These are phyloP conservation scores for Euphorbia peplus DNA, from an alignment of 345 rosid genomes.

Conservation along the genomic window DNA sequence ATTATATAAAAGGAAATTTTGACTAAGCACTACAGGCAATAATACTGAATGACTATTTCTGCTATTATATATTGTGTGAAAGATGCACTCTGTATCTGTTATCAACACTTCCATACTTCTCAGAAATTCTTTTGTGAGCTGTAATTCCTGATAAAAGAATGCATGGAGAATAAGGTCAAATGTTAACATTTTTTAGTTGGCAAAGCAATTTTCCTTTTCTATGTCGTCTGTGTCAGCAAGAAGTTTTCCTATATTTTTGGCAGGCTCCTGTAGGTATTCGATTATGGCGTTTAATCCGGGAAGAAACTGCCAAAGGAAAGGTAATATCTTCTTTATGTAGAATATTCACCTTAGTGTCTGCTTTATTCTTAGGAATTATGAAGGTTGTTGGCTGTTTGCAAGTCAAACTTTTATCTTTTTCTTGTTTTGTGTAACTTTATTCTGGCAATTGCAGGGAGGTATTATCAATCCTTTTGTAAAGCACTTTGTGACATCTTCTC, in stretches of 20 bases:
- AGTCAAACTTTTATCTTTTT: not conserved
- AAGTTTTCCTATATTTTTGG: conserved; percentile 17
- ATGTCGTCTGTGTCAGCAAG: conserved; percentile 9
- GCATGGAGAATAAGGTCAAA: not conserved
- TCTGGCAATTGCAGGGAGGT: conserved; percentile 38
- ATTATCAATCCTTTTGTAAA: conserved; percentile 63
- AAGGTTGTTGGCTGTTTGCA: not conserved
- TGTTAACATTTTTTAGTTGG: not conserved
- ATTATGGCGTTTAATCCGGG: conserved; percentile 50
- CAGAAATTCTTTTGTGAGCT: not conserved
- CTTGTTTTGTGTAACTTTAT: not conserved
- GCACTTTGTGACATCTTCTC: conserved; percentile 53
- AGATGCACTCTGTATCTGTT: not conserved
- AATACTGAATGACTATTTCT: not conserved
- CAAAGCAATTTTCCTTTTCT: not conserved
- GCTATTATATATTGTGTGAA: not conserved
- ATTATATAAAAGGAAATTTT: too few relatives aligned
- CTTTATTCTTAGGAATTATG: not conserved
- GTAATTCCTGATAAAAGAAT: not conserved
- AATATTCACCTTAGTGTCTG: conserved; percentile 6
- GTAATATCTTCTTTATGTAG: conserved; percentile 29
- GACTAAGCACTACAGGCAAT: not conserved
- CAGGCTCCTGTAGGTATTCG: conserved; percentile 90
- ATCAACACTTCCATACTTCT: not conserved
- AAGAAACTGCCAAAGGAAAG: conserved; percentile 62